These are phyloP conservation scores for Vinca major DNA, from an alignment of 305 asterid species.

Conservation along the genomic window DNA sequence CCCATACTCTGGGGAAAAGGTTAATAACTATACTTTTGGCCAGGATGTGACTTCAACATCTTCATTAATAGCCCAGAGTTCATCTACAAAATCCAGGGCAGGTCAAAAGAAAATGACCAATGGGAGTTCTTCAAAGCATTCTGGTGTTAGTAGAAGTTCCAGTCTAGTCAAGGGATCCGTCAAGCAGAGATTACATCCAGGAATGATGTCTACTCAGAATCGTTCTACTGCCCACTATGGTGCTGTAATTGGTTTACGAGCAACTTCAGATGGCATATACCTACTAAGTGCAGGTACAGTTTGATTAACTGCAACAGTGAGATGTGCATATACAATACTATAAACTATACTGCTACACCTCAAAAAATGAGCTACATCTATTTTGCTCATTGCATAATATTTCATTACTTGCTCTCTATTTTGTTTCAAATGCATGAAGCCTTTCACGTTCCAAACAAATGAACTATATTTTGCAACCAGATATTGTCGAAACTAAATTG, in stretches of 20 bases:
- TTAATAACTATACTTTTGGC: constrained; percentile 14
- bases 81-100: constrained; percentile 41
- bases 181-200: constrained; percentile 90
- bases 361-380: background rate
- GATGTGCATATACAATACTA: background rate
- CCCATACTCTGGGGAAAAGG: background rate
- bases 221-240: constrained; percentile 97
- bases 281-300: constrained; percentile 85
- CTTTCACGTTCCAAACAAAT: background rate
- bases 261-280: constrained; percentile 83
- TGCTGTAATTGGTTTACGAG: constrained; percentile 71
- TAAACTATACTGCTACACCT: background rate
- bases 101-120: constrained; percentile 47
- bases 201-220: constrained; percentile 78
- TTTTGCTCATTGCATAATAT: background rate
- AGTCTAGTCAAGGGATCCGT: constrained; percentile 44
- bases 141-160: constrained; percentile 37
- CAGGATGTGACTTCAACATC: constrained; percentile 45
- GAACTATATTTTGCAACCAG: background rate
- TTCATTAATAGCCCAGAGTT: constrained; percentile 35
- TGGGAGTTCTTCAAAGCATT: constrained; percentile 41
- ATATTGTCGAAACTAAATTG: background rate
- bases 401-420: too few relatives aligned
- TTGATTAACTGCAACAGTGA: constrained; percentile 7
- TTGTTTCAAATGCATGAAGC: too few relatives aligned